These are phyloP conservation scores for Dothideomycetes sp. DNA, from an alignment of 2,329 filamentous ascomycete species.

Conservation along the genomic window DNA sequence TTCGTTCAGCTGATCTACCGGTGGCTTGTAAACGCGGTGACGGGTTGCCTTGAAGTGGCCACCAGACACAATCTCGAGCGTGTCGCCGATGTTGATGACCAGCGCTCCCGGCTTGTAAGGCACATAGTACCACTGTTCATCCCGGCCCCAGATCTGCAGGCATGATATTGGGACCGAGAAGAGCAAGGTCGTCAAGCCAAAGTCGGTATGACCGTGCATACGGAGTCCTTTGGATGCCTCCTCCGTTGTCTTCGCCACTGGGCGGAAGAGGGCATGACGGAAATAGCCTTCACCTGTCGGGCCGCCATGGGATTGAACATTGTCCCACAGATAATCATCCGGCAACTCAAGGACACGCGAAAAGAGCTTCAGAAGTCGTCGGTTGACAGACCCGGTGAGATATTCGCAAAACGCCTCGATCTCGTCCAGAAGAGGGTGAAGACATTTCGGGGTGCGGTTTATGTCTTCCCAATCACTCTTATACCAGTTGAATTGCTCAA, in stretches of 20 bases:
- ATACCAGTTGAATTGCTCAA: slow-evolving; percentile 47
- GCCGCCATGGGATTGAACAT: slow-evolving; percentile 30
- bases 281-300: slow-evolving; percentile 35
- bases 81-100: slow-evolving; percentile 28
- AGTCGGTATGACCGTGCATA: slow-evolving; percentile 10
- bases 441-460: slow-evolving; percentile 35
- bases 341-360: slow-evolving; percentile 34
- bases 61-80: slow-evolving; percentile 25
- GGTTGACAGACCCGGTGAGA: slow-evolving; percentile 36
- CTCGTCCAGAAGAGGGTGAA: slow-evolving; percentile 40
- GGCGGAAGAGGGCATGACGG: slow-evolving; percentile 22
- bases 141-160: slow-evolving; percentile 22
- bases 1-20: background rate
- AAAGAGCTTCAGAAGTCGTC: slow-evolving; percentile 25
- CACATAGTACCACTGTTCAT: slow-evolving; percentile 28
- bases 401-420: slow-evolving; percentile 37
- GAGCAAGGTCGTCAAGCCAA: slow-evolving; percentile 25
- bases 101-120: slow-evolving; percentile 26
- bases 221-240: slow-evolving; percentile 12
- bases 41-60: slow-evolving; percentile 36
- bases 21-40: slow-evolving; percentile 29
- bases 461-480: slow-evolving; percentile 25
- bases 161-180: slow-evolving; percentile 28
- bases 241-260: slow-evolving; percentile 11
- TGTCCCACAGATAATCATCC: slow-evolving; percentile 32